Evolutionary conservation across 805 yeast species (phyloP).

Genomic region (Candida railenensis): DNA sequence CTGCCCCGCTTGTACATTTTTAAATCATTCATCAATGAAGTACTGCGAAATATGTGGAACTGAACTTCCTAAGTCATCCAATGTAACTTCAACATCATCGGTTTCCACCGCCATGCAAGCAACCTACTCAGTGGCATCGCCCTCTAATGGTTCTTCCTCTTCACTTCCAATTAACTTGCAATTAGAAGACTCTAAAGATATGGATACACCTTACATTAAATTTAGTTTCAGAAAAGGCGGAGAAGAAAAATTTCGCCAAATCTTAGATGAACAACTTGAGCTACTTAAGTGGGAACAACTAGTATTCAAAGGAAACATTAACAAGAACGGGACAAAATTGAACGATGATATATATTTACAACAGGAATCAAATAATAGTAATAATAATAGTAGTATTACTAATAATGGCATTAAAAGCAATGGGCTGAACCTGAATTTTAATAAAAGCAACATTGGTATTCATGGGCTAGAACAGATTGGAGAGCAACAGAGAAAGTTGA

Average conservation of each 20-base stretch:
- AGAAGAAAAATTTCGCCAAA: constrained; percentile 49
- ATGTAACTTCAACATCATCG: background rate
- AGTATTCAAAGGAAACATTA: constrained; percentile 32
- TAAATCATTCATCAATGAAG: constrained; percentile 75
- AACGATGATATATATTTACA: background rate
- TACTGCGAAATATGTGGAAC: constrained; percentile 89
- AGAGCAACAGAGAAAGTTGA: constrained; percentile 53
- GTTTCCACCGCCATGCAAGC: background rate
- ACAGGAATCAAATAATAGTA: constrained; percentile 5
- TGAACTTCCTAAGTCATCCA: constrained; percentile 12
- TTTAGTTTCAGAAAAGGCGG: constrained; percentile 78
- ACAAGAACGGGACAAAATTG: constrained; percentile 34
- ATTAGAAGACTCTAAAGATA: constrained; percentile 6
- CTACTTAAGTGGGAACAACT: constrained; percentile 49
- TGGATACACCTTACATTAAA: constrained; percentile 46
- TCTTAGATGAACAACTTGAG: constrained; percentile 42
- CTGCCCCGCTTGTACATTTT: constrained; percentile 68
- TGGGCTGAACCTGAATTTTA: constrained; percentile 9
- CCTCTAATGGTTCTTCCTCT: constrained; percentile 10
- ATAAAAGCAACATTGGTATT: constrained; percentile 53
- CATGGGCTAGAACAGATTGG: constrained; percentile 64
- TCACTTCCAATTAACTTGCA: constrained; percentile 10
- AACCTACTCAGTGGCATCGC: background rate
- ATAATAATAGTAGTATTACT: constrained; percentile 1
- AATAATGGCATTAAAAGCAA: constrained; percentile 3